These are phyloP conservation scores for Tremella yokohamensis DNA, from an alignment of 768 basidiomycete genomes.

Conservation along the genomic window DNA sequence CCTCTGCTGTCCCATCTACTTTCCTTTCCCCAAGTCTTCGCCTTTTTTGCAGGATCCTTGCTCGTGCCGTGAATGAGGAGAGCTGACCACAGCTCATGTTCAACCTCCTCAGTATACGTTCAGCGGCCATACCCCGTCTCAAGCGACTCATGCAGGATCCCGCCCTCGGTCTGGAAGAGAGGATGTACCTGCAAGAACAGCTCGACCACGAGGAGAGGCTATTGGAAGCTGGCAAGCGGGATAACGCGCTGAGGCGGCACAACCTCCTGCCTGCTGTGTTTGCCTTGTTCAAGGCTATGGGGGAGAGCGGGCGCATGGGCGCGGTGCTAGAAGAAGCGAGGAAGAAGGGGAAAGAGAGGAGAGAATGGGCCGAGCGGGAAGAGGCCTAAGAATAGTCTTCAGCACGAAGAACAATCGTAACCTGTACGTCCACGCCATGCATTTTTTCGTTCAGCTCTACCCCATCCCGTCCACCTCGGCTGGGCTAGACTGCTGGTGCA, in stretches of 20 bases:
- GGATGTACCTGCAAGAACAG: slow-evolving; percentile 25
- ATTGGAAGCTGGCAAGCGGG: slow-evolving; percentile 25
- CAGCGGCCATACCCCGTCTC: slow-evolving; percentile 71
- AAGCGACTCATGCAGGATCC: slow-evolving; percentile 59
- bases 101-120: slow-evolving; percentile 80
- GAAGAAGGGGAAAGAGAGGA: slow-evolving; percentile 23
- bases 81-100: slow-evolving; percentile 69
- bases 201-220: slow-evolving; percentile 39
- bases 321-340: slow-evolving; percentile 6
- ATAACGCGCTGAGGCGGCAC: slow-evolving; percentile 45
- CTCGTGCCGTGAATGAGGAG: no score
- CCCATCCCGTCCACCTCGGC: no score
- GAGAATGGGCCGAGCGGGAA: slow-evolving; percentile 4
- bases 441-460: no score
- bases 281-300: slow-evolving; percentile 39
- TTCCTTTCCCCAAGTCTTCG: not conserved
- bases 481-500: no score
- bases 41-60: no score
- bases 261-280: slow-evolving; percentile 47
- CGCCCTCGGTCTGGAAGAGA: slow-evolving; percentile 13
- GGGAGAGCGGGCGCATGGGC: slow-evolving; percentile 33
- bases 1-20: slow-evolving; percentile 11
- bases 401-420: not conserved
- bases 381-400: not conserved
- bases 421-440: no score